These are phyloP conservation scores for Verticillium klebahnii DNA, from an alignment of 2,329 filamentous ascomycete genomes.

Conservation along the genomic window DNA sequence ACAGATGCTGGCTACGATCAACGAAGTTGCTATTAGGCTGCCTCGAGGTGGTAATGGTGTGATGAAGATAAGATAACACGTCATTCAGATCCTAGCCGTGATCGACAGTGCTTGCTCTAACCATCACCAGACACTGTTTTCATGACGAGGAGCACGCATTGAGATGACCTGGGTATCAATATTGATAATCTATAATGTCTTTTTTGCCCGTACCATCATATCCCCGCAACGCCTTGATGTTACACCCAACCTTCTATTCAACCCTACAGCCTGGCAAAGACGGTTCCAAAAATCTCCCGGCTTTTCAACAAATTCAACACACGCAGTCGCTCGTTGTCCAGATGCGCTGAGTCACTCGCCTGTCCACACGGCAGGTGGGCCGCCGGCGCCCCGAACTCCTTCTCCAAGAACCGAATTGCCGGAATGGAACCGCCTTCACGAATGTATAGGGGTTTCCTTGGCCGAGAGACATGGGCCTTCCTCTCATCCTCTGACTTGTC, in stretches of 20 bases:
- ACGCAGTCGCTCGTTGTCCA: constrained; percentile 91
- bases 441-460: constrained; percentile 78
- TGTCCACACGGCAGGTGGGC: constrained; percentile 93
- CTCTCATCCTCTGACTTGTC: constrained; percentile 11
- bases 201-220: background rate
- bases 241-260: background rate
- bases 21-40: too few species aligned
- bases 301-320: constrained; percentile 86
- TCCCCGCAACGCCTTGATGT: background rate
- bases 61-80: background rate
- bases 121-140: background rate
- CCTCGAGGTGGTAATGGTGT: background rate
- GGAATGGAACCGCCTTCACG: constrained; percentile 94
- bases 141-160: background rate
- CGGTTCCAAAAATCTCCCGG: constrained; percentile 81
- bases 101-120: background rate
- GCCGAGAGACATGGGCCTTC: constrained; percentile 14
- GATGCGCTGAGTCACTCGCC: constrained; percentile 86
- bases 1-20: too few species aligned
- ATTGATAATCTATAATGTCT: constrained; percentile 1
- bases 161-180: constrained; percentile 1
- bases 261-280: constrained; percentile 66
- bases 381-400: constrained; percentile 86
- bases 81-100: background rate
- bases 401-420: constrained; percentile 88